These are phyloP conservation scores for Colletotrichum sp. DNA, from an alignment of 2,329 filamentous ascomycete species.

Conservation along the genomic window DNA sequence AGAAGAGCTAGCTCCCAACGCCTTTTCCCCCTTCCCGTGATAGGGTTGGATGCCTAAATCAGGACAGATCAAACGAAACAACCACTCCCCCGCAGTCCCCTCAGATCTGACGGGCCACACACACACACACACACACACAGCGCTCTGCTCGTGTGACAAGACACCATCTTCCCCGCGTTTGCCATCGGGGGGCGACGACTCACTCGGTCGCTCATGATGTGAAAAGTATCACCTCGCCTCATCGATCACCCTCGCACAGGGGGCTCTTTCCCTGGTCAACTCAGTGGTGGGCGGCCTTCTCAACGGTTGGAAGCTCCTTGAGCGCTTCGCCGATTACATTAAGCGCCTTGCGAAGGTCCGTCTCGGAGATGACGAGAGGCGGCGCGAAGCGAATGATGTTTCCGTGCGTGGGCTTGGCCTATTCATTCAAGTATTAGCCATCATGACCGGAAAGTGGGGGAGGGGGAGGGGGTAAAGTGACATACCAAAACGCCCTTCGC, in stretches of 20 bases:
- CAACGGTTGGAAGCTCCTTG: slow-evolving; percentile 74
- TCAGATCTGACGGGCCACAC: neutral
- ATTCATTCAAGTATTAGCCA: slow-evolving; percentile 27
- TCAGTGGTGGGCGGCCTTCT: slow-evolving; percentile 43
- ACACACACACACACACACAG: neutral
- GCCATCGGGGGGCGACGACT: neutral
- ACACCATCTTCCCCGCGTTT: neutral
- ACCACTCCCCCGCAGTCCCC: neutral
- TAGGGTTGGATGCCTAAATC: neutral
- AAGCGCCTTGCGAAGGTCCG: slow-evolving; percentile 80
- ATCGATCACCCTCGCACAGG: neutral
- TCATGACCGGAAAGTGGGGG: neutral
- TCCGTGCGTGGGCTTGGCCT: slow-evolving; percentile 98
- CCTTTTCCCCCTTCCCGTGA: neutral
- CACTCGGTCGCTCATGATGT: neutral
- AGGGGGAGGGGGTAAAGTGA: neutral
- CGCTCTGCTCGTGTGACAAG: neutral
- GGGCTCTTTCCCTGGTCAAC: neutral
- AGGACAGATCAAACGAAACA: neutral
- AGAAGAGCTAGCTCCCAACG: neutral
- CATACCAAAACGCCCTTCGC: slow-evolving; percentile 87
- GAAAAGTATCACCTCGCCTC: neutral
- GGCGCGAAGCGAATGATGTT: slow-evolving; percentile 99
- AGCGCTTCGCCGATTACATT: slow-evolving; percentile 82
- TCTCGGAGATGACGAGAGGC: slow-evolving; percentile 90